Conservation (phyloP, 1,139 yeast species). For the Protomyces macrosporus region DNA sequence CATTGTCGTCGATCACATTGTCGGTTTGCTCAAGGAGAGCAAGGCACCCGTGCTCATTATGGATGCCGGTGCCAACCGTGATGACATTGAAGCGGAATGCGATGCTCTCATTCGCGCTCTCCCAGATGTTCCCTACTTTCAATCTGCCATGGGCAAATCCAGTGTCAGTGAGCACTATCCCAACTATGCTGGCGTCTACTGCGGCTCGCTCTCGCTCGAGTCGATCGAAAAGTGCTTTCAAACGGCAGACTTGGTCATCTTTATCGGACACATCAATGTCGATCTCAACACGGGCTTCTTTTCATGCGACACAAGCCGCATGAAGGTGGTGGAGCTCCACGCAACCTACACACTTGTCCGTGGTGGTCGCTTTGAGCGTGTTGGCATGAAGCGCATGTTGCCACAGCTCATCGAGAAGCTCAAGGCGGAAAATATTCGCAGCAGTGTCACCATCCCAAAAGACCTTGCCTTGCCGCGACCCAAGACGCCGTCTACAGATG, state of each 20-base stretch:
- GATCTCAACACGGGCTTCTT: slow-evolving; percentile 46
- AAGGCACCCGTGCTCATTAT: slow-evolving; percentile 43
- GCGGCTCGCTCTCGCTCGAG: slow-evolving; percentile 48
- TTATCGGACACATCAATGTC: slow-evolving; percentile 42
- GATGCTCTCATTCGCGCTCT: slow-evolving; percentile 47
- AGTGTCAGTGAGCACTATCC: slow-evolving; percentile 54
- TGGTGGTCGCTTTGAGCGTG: slow-evolving; percentile 10
- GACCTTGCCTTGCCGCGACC: slow-evolving; percentile 2
- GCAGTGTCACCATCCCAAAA: background rate
- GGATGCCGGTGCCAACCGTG: slow-evolving; percentile 64
- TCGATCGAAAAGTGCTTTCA: slow-evolving; percentile 44
- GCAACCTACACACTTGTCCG: slow-evolving; percentile 3
- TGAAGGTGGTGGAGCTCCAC: slow-evolving; percentile 34
- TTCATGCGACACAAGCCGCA: slow-evolving; percentile 40
- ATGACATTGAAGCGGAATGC: slow-evolving; percentile 44
- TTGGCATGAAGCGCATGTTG: slow-evolving; percentile 17
- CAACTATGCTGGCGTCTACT: slow-evolving; percentile 60
- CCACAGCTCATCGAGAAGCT: background rate
- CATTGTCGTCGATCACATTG: slow-evolving; percentile 45
- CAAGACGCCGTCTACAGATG: slow-evolving; percentile 6
- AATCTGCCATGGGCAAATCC: slow-evolving; percentile 51
- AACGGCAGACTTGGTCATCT: slow-evolving; percentile 40
- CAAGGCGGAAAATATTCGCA: background rate
- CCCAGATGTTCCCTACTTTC: slow-evolving; percentile 43
- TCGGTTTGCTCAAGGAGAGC: slow-evolving; percentile 15